Conservation (phyloP, 1,284 basidiomycete species). For the Trichosporon sp. region DNA sequence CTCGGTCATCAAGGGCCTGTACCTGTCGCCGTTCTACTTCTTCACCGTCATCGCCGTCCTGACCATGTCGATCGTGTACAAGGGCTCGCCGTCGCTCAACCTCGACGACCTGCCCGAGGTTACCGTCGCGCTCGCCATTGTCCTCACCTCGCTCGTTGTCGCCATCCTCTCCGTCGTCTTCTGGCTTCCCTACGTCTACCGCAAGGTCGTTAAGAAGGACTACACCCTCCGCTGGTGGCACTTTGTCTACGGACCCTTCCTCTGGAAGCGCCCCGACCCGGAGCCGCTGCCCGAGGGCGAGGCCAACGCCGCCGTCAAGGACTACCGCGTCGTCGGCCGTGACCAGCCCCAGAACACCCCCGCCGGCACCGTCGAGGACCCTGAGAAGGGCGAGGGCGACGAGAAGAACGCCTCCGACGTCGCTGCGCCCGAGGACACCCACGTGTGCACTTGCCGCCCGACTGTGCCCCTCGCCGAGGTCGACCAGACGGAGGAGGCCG, state of each 20-base stretch:
- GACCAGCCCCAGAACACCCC: not conserved
- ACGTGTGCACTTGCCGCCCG: slow-evolving; percentile 10
- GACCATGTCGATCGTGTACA: slow-evolving; percentile 47
- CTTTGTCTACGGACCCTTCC: slow-evolving; percentile 52
- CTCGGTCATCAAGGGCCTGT: slow-evolving; percentile 42
- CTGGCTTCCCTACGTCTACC: slow-evolving; percentile 53
- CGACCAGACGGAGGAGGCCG: slow-evolving; percentile 20
- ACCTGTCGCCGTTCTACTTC: slow-evolving; percentile 50
- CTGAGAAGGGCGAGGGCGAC: slow-evolving; percentile 3
- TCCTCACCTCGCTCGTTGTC: slow-evolving; percentile 50
- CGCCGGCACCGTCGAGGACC: not conserved
- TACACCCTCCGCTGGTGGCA: slow-evolving; percentile 51
- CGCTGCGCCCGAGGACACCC: not conserved
- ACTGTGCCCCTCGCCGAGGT: slow-evolving; percentile 10
- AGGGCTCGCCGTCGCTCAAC: slow-evolving; percentile 46
- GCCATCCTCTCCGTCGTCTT: slow-evolving; percentile 50
- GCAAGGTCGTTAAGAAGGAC: slow-evolving; percentile 52
- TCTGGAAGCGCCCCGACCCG: slow-evolving; percentile 51
- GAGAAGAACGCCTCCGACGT: slow-evolving; percentile 8
- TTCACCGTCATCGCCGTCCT: slow-evolving; percentile 42
- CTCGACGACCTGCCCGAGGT: slow-evolving; percentile 39
- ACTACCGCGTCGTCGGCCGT: slow-evolving; percentile 17
- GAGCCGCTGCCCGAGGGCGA: slow-evolving; percentile 10
- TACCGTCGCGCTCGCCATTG: slow-evolving; percentile 48
- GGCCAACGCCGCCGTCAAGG: not conserved